These are phyloP conservation scores for Agastache rugosa DNA, from an alignment of 257 asterid genomes.

Conservation along the genomic window DNA sequence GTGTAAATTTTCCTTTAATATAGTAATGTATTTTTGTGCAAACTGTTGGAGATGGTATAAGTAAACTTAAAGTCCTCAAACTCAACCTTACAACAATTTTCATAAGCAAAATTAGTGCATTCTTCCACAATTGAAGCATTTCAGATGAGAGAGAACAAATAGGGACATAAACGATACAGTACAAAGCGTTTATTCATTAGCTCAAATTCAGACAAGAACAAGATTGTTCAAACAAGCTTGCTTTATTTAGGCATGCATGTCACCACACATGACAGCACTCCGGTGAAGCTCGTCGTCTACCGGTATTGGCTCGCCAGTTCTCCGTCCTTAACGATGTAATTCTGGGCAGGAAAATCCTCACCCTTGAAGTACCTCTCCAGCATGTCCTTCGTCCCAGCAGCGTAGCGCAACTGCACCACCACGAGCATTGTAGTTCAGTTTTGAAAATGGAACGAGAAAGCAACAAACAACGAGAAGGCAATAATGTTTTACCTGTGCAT, in stretches of 20 bases:
- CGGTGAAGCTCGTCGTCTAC: conserved; percentile 42
- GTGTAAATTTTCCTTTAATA: too few species aligned
- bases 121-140: neutral
- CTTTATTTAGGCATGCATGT: conserved; percentile 21
- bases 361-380: conserved; percentile 95
- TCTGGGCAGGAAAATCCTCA: conserved; percentile 77
- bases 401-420: conserved; percentile 79
- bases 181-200: conserved; percentile 14
- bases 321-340: conserved; percentile 98
- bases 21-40: too few species aligned
- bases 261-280: neutral
- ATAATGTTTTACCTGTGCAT: conserved; percentile 71
- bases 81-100: neutral
- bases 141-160: neutral
- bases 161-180: neutral
- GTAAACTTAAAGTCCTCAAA: too few species aligned
- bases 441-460: neutral
- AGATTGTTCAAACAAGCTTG: neutral
- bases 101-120: neutral
- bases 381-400: conserved; percentile 96
- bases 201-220: neutral
- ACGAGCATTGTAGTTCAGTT: neutral
- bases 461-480: neutral
- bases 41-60: too few species aligned
- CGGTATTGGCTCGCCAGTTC: conserved; percentile 92